Conservation (phyloP, 495 filamentous ascomycete species). For the Xylaria flabelliformis region DNA sequence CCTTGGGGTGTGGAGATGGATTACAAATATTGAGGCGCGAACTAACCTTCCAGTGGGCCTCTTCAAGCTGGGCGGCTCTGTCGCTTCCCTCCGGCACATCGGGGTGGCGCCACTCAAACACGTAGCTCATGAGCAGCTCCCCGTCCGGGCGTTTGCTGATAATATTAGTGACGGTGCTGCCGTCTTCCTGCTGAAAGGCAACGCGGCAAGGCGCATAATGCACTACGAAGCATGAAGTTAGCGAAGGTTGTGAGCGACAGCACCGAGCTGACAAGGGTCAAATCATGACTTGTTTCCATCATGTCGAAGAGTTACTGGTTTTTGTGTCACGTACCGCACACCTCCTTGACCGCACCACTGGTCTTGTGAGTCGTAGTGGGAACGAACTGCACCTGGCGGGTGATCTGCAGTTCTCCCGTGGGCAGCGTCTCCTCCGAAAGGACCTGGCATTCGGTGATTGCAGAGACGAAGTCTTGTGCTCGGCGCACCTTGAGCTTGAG, state of each 20-base stretch:
- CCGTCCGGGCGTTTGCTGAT: conserved; percentile 40
- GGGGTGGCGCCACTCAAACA: conserved; percentile 48
- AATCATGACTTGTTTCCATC: neutral
- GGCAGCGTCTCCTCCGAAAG: conserved; percentile 33
- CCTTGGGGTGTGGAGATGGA: neutral
- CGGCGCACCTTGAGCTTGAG: conserved; percentile 48
- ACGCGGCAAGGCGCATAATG: conserved; percentile 44
- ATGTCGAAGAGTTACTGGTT: neutral
- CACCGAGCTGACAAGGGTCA: neutral
- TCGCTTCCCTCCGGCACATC: conserved; percentile 40
- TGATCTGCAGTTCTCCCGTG: conserved; percentile 32
- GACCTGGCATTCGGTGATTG: conserved; percentile 45
- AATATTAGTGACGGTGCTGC: conserved; percentile 46
- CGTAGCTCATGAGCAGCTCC: conserved; percentile 47
- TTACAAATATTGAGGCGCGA: neutral
- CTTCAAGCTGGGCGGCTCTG: conserved; percentile 37
- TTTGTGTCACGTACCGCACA: conserved; percentile 22
- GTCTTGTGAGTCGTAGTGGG: conserved; percentile 25
- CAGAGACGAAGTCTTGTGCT: conserved; percentile 49
- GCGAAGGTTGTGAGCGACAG: neutral
- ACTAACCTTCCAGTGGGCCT: conserved; percentile 44
- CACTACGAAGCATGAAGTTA: conserved; percentile 1
- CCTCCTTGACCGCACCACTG: conserved; percentile 7
- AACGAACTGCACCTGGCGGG: conserved; percentile 42
- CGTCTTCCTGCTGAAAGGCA: conserved; percentile 47